Base-by-base conservation (phyloP, 2,329 filamentous ascomycete genomes). In the Aureobasidium lini region DNA sequence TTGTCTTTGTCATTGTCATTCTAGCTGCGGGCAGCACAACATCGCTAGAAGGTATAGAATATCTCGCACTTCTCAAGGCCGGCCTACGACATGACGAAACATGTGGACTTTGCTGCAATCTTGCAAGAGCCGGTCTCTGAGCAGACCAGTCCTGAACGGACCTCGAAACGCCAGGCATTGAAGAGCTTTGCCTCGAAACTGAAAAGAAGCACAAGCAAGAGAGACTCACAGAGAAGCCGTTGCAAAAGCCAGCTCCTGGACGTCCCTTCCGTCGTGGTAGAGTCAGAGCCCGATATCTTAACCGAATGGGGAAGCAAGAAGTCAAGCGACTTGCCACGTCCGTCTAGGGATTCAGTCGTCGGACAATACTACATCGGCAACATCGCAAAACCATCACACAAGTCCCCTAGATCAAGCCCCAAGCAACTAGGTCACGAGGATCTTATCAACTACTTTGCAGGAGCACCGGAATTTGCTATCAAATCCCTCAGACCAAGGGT, bases 381-480 rank as follows among this genome's bases (percentile, higher is more conserved):
- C 18, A 36, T 42, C 11, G n/a, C 5, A n/a, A 56, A 44, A 11
- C 43, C 42, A n/a, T 18, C 54, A 13, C 23, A 48, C 18, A 57
- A 47, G 7, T 40, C 43, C 9, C 23, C 54, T 34, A 57, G 29
- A 8, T 48, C 42, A 16, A 39, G 54, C 31, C 36, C 54, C 5
- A 57, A 57, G 42, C 54, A 39, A 13, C 10, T 69, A 39, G 64
- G 57, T 2, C 50, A 59, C 16, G 60, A 64, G 13, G 64, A 69
- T 7, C 48, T 69, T 6, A 53, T 64, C 6, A 48, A 60, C 8
- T 66, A 67, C 62, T 68, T 70, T 46, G 60, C 62, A 13, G 68
- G 68, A 28, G 68, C 67, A 37, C 68, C 68, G 3, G 63, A 65
- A 42, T 70, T 70, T 60, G 60, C 59, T 1, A 62, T 69, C 10